A percentile compares a stretch with the other conserved stretches of the same genome.
Conservation (phyloP, 2,329 filamentous ascomycete species). For the Cucurbitaria berberidis region DNA sequence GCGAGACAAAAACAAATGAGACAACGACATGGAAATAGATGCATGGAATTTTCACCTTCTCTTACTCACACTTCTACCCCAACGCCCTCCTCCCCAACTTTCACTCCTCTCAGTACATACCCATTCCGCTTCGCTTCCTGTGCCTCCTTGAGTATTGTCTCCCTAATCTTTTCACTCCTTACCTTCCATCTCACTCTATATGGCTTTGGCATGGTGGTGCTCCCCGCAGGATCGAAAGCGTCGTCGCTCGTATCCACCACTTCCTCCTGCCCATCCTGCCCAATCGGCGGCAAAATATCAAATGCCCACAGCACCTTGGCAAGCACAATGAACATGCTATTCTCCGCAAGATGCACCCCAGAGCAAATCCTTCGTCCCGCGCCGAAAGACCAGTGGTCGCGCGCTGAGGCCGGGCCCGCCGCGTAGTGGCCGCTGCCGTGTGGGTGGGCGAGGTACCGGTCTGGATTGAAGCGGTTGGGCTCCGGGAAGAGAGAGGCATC, state of each 20-base stretch:
- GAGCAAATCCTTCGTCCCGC: slow-evolving; percentile 54
- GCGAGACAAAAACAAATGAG: not conserved
- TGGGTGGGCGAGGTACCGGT: slow-evolving; percentile 50
- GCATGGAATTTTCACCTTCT: not conserved
- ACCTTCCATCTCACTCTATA: slow-evolving; percentile 35
- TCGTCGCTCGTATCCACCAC: slow-evolving; percentile 45
- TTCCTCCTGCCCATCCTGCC: slow-evolving; percentile 45
- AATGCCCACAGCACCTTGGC: slow-evolving; percentile 59
- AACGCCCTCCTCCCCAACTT: slow-evolving; percentile 39
- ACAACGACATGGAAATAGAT: not conserved
- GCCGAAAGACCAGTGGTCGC: slow-evolving; percentile 49
- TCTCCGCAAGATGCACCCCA: slow-evolving; percentile 52
- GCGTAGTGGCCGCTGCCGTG: slow-evolving; percentile 42
- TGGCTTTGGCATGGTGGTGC: slow-evolving; percentile 42
- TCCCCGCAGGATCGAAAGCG: slow-evolving; percentile 38
- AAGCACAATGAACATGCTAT: slow-evolving; percentile 51
- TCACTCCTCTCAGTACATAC: slow-evolving; percentile 39
- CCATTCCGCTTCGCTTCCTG: slow-evolving; percentile 36
- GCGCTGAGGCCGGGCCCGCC: slow-evolving; percentile 40
- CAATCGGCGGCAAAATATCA: slow-evolving; percentile 48
- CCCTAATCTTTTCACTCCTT: slow-evolving; percentile 26
- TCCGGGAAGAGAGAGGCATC: slow-evolving; percentile 46
- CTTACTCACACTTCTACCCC: slow-evolving; percentile 9
- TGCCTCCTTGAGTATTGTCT: slow-evolving; percentile 35
- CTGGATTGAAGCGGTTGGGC: slow-evolving; percentile 52